These are phyloP conservation scores for Trichaptum fuscoviolaceum DNA, from an alignment of 768 basidiomycete genomes.

Conservation along the genomic window DNA sequence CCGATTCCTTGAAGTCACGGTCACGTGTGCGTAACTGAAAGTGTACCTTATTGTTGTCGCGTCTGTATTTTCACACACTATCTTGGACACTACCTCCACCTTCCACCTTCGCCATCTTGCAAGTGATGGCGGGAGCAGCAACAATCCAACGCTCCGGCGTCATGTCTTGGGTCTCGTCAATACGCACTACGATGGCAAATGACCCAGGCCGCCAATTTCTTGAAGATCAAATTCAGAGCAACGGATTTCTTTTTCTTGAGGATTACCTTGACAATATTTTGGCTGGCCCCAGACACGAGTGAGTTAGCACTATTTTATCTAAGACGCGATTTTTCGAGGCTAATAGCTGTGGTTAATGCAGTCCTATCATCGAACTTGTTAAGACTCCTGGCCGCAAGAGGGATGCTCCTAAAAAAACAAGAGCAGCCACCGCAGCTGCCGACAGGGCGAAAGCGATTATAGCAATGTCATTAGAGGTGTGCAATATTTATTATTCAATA, in stretches of 20 bases:
- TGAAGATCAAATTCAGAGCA: conserved; percentile 65
- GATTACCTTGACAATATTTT: conserved; percentile 72
- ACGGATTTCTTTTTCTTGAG: conserved; percentile 76
- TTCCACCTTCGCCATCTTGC: conserved; percentile 5
- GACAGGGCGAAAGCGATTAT: conserved; percentile 42
- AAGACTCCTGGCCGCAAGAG: conserved; percentile 81
- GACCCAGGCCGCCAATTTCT: conserved; percentile 70
- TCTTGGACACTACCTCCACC: neutral
- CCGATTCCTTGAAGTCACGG: neutral
- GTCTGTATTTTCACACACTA: neutral
- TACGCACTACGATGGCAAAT: conserved; percentile 62
- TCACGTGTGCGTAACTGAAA: neutral
- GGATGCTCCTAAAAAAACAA: conserved; percentile 44
- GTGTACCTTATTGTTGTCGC: neutral
- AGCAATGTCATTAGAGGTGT: conserved; percentile 43
- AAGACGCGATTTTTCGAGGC: conserved; percentile 5
- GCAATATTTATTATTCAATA: conserved; percentile 6
- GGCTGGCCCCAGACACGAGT: conserved; percentile 64
- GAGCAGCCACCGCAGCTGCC: conserved; percentile 32
- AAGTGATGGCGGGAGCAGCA: neutral
- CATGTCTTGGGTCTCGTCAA: conserved; percentile 60
- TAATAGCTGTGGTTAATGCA: conserved; percentile 22
- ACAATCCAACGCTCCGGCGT: conserved; percentile 49
- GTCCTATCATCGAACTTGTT: conserved; percentile 71
- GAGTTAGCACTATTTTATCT: conserved; percentile 15